Evolutionary conservation across 352 stramenopile species (phyloP).

Genomic region (Phytophthora litchii): DNA sequence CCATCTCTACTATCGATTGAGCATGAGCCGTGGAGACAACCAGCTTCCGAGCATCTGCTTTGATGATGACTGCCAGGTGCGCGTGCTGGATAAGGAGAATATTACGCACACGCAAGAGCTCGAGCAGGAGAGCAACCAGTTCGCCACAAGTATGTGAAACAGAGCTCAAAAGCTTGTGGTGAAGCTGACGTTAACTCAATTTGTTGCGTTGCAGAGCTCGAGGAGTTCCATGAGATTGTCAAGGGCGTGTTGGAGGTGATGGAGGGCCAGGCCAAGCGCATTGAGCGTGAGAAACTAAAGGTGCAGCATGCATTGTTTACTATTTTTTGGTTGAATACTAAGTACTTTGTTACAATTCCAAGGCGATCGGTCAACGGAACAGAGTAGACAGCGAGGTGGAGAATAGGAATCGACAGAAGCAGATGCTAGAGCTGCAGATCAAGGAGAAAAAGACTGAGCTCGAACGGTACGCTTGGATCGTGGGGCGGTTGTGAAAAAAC

Average conservation of each 20-base stretch:
- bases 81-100: constrained; percentile 82
- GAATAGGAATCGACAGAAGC: constrained; percentile 82
- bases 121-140: constrained; percentile 86
- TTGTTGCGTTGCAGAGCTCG: constrained; percentile 53
- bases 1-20: constrained; percentile 10
- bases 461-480: constrained; percentile 48
- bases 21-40: constrained; percentile 75
- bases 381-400: constrained; percentile 83
- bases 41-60: constrained; percentile 79
- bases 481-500: neutral
- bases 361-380: constrained; percentile 84
- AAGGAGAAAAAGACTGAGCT: constrained; percentile 86
- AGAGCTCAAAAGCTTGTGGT: neutral
- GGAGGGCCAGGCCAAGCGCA: constrained; percentile 77
- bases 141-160: constrained; percentile 59
- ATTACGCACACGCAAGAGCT: constrained; percentile 77
- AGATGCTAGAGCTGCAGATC: constrained; percentile 79
- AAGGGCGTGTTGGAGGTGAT: constrained; percentile 82
- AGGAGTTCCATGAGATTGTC: constrained; percentile 85
- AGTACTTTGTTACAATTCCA: constrained; percentile 2
- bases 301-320: constrained; percentile 22
- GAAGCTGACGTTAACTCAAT: neutral
- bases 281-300: constrained; percentile 86
- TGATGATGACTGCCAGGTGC: constrained; percentile 81
- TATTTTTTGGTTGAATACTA: neutral